Percentiles rank a stretch among this genome's conserved stretches.
Evolutionary conservation across 345 rosid species (phyloP).

Genomic region (Zanthoxylum bungeanum): DNA sequence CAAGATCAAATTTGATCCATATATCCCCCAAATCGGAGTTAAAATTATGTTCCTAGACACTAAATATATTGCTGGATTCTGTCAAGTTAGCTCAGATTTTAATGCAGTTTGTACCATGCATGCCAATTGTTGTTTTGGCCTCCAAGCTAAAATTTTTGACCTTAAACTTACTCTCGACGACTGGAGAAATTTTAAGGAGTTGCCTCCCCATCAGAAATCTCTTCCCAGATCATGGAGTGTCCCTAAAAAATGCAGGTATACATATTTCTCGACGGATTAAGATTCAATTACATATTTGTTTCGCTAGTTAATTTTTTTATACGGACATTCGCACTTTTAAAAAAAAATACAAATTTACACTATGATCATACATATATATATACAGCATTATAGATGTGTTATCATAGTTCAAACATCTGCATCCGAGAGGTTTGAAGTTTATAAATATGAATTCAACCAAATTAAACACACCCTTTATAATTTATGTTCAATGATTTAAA

Average conservation of each 20-base stretch:
- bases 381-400: background rate
- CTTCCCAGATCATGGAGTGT: constrained; percentile 43
- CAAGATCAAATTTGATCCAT: constrained; percentile 44
- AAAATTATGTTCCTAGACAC: constrained; percentile 63
- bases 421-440: too few relatives aligned
- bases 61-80: constrained; percentile 66
- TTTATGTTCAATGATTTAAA: background rate
- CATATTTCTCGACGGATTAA: too few relatives aligned
- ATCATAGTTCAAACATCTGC: background rate
- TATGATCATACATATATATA: background rate
- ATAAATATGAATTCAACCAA: too few relatives aligned
- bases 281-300: too few relatives aligned
- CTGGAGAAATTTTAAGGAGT: constrained; percentile 48
- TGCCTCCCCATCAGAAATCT: constrained; percentile 17
- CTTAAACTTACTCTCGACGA: constrained; percentile 54
- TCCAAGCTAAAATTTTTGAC: constrained; percentile 55
- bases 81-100: constrained; percentile 53
- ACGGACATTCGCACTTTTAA: too few relatives aligned
- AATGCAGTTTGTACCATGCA: constrained; percentile 74
- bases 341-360: too few relatives aligned
- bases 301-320: too few relatives aligned
- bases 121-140: constrained; percentile 77
- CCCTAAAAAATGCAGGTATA: constrained; percentile 59
- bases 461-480: background rate
- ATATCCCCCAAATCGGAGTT: constrained; percentile 32